Evolutionary conservation across 257 asterid genomes (phyloP), one percentile per base, ranked within the genome.

Genomic region (Striga asiatica): DNA sequence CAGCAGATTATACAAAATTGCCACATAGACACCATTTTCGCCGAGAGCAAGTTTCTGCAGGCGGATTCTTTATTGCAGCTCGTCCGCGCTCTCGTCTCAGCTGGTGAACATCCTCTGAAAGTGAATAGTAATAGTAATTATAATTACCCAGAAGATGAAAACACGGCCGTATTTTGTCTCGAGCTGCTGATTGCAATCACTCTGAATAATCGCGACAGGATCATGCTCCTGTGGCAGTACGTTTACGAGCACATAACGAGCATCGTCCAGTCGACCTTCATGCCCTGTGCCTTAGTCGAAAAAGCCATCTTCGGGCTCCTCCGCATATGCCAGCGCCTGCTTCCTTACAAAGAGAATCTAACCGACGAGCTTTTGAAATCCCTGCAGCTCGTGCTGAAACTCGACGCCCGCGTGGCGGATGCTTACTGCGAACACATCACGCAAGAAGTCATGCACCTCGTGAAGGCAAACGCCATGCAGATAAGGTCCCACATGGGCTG

Each of bases 331-430:
- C 94, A 83, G 70, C 79, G 95, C 6, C 67, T 89, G 67, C 96
- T 89, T 66, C 98, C 98, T 20, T 89, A 89, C 76, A 86, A 86
- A 65, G 95, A 89, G 68, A 84, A 83, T 70, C 77, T 89, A 14
- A 78, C 95, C 0, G 98, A 89, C 18, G 96, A 83, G 75, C 96
- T 89, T 67, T 86, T 89, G 61, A 79, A 72, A 76, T 83, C 98
- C 27, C 75, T 86, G 76, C 98, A 86, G 58, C 81, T 91, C 18
- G 69, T 91, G 3, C 65, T 91, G 73, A 89, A 86, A 72, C 95
- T 91, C 7, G 96, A 91, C 67, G 95, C 98, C 34, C 83, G 96
- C 66, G 98, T 91, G 19, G 96, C 98, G 19, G 98, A 91, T 64
- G 89, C 91, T 39, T 91, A 86, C 52, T 88, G 95, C 61, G 96